Percentiles rank a stretch among this genome's conserved stretches.
phyloP scores from a whole-genome alignment of 2,329 filamentous ascomycete species.

The Pseudonectria foliicola region DNA sequence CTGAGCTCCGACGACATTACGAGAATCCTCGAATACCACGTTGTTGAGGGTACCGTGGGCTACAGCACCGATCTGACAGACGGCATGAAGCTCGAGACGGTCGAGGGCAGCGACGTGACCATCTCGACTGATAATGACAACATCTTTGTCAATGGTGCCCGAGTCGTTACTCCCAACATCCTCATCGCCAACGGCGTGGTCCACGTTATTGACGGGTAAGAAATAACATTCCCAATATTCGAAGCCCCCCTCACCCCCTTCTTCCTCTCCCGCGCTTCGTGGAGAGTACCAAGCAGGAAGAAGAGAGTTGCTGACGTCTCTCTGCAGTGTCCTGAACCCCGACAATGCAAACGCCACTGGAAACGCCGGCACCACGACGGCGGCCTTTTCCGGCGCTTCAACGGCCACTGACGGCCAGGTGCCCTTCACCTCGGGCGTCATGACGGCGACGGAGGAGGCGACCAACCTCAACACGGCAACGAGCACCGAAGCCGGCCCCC shows the following conservation, averaged over 20 bases:
- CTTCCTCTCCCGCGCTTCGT: too few relatives aligned
- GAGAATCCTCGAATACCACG: conserved; percentile 53
- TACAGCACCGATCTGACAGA: conserved; percentile 23
- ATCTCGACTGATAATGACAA: conserved; percentile 35
- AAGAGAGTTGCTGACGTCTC: conserved; percentile 27
- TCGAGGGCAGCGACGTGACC: conserved; percentile 30
- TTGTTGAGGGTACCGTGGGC: conserved; percentile 45
- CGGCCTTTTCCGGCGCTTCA: conserved; percentile 47
- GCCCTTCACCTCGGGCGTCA: conserved; percentile 50
- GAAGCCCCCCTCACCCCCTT: conserved; percentile 1
- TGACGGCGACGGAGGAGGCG: conserved; percentile 7
- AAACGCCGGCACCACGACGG: conserved; percentile 31
- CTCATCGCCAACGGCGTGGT: conserved; percentile 49
- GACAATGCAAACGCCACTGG: conserved; percentile 28
- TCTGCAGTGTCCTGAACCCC: conserved; percentile 41
- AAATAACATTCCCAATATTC: background rate
- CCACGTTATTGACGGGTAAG: conserved; percentile 51
- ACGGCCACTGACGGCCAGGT: conserved; percentile 33
- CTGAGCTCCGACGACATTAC: conserved; percentile 38
- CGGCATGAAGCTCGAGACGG: conserved; percentile 6
- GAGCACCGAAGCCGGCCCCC: conserved; percentile 13
- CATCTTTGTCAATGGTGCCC: conserved; percentile 31
- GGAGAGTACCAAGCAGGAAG: too few relatives aligned
- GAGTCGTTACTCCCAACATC: conserved; percentile 41
- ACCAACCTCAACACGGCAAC: conserved; percentile 11